A percentile compares a stretch with the other conserved stretches of the same genome.
These are phyloP conservation scores for Nephromyces sp. DNA, from an alignment of 169 alveolate species.

Conservation along the genomic window DNA sequence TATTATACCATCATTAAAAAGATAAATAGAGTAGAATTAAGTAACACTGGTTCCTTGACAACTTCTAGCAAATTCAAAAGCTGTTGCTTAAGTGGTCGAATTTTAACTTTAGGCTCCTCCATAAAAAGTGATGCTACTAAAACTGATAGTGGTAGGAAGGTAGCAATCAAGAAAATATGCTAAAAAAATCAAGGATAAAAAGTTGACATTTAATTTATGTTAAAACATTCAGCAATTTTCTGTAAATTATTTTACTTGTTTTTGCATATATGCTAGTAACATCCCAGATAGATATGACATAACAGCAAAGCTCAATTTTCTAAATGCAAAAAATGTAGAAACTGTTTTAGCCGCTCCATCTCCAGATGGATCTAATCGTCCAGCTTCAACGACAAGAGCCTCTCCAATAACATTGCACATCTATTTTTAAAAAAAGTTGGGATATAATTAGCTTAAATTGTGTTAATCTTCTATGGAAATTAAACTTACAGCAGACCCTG, in stretches of 20 bases:
- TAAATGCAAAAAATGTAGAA: constrained; percentile 59
- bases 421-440: not conserved
- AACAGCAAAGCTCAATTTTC: constrained; percentile 60
- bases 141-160: constrained; percentile 54
- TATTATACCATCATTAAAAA: constrained; percentile 47
- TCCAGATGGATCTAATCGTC: constrained; percentile 43
- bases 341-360: constrained; percentile 48
- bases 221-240: no score
- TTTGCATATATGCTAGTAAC: constrained; percentile 40
- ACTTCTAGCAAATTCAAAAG: constrained; percentile 21
- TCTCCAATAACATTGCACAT: constrained; percentile 73
- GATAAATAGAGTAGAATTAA: constrained; percentile 45
- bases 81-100: constrained; percentile 20
- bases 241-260: constrained; percentile 20
- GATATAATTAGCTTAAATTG: not conserved
- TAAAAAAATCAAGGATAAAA: not conserved
- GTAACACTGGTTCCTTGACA: constrained; percentile 40
- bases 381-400: constrained; percentile 73
- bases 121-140: constrained; percentile 51
- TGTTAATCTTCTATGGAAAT: not conserved
- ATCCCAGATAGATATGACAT: constrained; percentile 65
- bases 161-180: constrained; percentile 55
- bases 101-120: constrained; percentile 34
- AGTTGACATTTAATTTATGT: no score
- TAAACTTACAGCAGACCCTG: constrained; percentile 19